Evolutionary conservation across 352 stramenopile species (phyloP), one percentile per base, ranked within the genome.

Genomic region (Elongisporangium senticosum): DNA sequence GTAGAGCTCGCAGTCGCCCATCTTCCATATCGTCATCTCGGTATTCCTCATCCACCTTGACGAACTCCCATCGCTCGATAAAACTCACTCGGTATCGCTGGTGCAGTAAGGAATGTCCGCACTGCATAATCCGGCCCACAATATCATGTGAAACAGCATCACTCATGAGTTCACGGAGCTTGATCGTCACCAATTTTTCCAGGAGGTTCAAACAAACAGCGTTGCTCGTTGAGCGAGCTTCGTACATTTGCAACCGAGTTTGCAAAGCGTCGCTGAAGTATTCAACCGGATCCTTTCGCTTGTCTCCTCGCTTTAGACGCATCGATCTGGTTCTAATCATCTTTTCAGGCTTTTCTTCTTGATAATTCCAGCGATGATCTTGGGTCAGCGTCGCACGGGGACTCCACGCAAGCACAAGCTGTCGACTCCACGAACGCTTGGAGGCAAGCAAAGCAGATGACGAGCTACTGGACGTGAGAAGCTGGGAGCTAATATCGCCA

Each of bases 51-150:
- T 85, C 74, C 7, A 83, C 67, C 39, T 72, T 75, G 43, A 87
- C 72, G 7, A 83, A 48, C 51, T 93, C 71, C 79, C 76, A 91
- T 39, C 79, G 76, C 56, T 91, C 84, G 8, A 92, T 80, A 71
- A 87, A 91, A 49, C 77, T 83, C 47, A 87, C 80, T 19, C 82
- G 81, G 62, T 89, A 91, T 17, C 84, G 79, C 61, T 89, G 81
- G 47, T 87, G 69, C 10, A 90, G 59, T 28, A 91, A 53, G 2
- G 80, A 37, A 49, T 93, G 84, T 3, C 84, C 84, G 48, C 78
- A 75, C 1, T 71, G 51, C 39, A 90, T 58, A 63, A 93, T 65
- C 57, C 78, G 71, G 0, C 69, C 64, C 10, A 90, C 68, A 17
- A 86, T 62, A 47, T 74, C 71, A 14, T 81, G 79, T 22, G 73